phyloP scores from a whole-genome alignment of 345 rosid species.

The thale cress (Arabidopsis thaliana) region TAIR10.1 NC_003071.7:18733001-18733500 shows the following conservation, averaged over 20 bases:
- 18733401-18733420: slow-evolving; percentile 37
- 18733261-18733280: slow-evolving; percentile 5
- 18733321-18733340: slow-evolving; percentile 23
- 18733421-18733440: slow-evolving; percentile 34
- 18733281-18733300: background rate
- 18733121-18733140: slow-evolving; percentile 13
- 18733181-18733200: slow-evolving; percentile 8
- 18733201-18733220: slow-evolving; percentile 24
- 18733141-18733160: slow-evolving; percentile 36
- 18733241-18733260: slow-evolving; percentile 38
- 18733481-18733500: slow-evolving; percentile 6
- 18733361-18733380: slow-evolving; percentile 23
- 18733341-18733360: slow-evolving; percentile 13
- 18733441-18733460: slow-evolving; percentile 1
- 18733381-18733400: slow-evolving; percentile 19
- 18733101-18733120: slow-evolving; percentile 10
- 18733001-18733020: slow-evolving; percentile 13
- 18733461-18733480: background rate
- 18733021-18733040: background rate
- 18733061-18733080: slow-evolving; percentile 8
- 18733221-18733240: slow-evolving; percentile 43
- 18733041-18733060: background rate
- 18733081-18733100: background rate
- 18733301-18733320: slow-evolving; percentile 1
- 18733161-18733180: slow-evolving; percentile 37